A percentile compares a stretch with the other conserved stretches of the same genome.
phyloP scores from a whole-genome alignment of 2,329 filamentous ascomycete species.

The Phaeosphaeriaceae sp. region DNA sequence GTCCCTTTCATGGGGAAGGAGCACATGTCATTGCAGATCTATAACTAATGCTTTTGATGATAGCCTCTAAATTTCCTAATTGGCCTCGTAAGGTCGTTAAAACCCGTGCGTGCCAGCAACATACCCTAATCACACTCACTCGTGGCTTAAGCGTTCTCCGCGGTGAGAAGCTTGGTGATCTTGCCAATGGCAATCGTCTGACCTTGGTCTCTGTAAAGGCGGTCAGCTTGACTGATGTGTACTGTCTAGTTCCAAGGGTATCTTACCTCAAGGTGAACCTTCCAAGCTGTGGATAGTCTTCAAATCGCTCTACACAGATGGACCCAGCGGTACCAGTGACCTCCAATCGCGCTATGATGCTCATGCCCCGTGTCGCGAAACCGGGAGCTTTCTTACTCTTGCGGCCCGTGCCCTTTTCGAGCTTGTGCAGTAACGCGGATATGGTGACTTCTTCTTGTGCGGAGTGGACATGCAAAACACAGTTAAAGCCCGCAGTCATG shows the following conservation, averaged over 20 bases:
- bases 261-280: constrained; percentile 38
- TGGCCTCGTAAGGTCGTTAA: not conserved
- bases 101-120: not conserved
- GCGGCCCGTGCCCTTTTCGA: constrained; percentile 91
- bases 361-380: constrained; percentile 81
- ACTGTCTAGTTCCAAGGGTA: not conserved
- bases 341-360: constrained; percentile 91
- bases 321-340: constrained; percentile 83
- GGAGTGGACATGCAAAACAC: constrained; percentile 95
- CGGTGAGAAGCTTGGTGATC: constrained; percentile 84
- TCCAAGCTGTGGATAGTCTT: constrained; percentile 83
- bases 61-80: not conserved
- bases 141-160: constrained; percentile 23
- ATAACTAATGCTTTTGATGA: not conserved
- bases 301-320: constrained; percentile 92
- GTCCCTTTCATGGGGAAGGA: not conserved
- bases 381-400: constrained; percentile 94
- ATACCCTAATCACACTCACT: not conserved
- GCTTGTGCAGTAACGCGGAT: constrained; percentile 83
- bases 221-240: constrained; percentile 29
- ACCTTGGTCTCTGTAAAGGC: constrained; percentile 64
- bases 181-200: constrained; percentile 99
- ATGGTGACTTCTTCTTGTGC: constrained; percentile 98
- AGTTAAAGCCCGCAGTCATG: constrained; percentile 93
- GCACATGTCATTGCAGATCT: not conserved